Evolutionary conservation across 495 filamentous ascomycete genomes (phyloP).

Genomic region (Xylaria scruposa): DNA sequence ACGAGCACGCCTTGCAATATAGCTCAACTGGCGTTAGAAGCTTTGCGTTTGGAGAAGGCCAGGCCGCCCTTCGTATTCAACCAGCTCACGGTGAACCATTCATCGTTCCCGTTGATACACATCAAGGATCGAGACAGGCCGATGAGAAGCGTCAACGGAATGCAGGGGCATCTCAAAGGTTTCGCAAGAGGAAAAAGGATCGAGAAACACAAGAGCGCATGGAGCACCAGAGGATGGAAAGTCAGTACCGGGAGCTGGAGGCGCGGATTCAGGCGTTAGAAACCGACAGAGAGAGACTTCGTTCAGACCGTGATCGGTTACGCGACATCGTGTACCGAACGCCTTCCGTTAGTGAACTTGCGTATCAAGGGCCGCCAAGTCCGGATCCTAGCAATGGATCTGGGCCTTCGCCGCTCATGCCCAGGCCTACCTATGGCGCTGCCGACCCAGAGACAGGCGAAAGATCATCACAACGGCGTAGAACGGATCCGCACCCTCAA

Average conservation of each 20-base stretch:
- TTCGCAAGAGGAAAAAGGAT: slow-evolving; percentile 86
- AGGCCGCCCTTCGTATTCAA: slow-evolving; percentile 49
- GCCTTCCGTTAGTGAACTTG: slow-evolving; percentile 56
- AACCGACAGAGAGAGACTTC: slow-evolving; percentile 54
- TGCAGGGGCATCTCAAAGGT: slow-evolving; percentile 88
- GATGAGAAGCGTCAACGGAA: slow-evolving; percentile 94
- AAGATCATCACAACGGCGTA: slow-evolving; percentile 50
- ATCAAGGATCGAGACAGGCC: slow-evolving; percentile 81
- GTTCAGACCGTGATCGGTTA: slow-evolving; percentile 68
- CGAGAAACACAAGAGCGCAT: slow-evolving; percentile 79
- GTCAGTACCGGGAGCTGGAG: slow-evolving; percentile 57
- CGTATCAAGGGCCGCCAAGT: slow-evolving; percentile 56
- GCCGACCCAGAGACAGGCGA: slow-evolving; percentile 44
- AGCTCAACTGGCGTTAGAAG: slow-evolving; percentile 39
- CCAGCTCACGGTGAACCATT: slow-evolving; percentile 53
- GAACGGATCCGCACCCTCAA: slow-evolving; percentile 54
- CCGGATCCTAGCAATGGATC: slow-evolving; percentile 41
- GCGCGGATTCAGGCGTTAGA: slow-evolving; percentile 57
- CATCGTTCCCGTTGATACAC: slow-evolving; percentile 74
- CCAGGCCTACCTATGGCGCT: slow-evolving; percentile 24
- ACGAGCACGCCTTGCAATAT: slow-evolving; percentile 27
- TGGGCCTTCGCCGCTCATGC: slow-evolving; percentile 24
- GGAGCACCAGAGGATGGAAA: slow-evolving; percentile 65
- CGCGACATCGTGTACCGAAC: slow-evolving; percentile 66
- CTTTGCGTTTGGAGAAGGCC: slow-evolving; percentile 49